A percentile compares a stretch with the other conserved stretches of the same genome.
phyloP scores from a whole-genome alignment of 2,329 filamentous ascomycete species.

The Fusarium succisae region DNA sequence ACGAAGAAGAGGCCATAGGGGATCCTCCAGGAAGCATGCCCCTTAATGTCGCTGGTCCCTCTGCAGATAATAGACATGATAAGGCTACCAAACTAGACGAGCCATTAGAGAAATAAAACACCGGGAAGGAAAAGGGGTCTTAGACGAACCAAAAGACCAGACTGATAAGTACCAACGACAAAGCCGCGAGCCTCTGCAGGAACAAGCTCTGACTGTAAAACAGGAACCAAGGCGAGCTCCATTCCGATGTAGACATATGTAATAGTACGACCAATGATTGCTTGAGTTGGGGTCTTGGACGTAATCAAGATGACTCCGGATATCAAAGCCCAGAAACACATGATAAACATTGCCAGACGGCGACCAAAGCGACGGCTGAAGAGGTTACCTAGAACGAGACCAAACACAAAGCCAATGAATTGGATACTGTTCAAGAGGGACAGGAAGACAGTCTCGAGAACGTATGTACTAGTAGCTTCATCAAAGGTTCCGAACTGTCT shows the following conservation, averaged over 20 bases:
- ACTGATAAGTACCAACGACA: slow-evolving; percentile 49
- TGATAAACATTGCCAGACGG: slow-evolving; percentile 45
- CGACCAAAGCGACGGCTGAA: slow-evolving; percentile 44
- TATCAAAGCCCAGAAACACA: slow-evolving; percentile 48
- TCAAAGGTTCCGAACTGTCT: slow-evolving; percentile 46
- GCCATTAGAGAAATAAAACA: background rate
- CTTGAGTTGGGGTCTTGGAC: slow-evolving; percentile 43
- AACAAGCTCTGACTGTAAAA: slow-evolving; percentile 48
- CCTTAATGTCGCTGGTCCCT: slow-evolving; percentile 42
- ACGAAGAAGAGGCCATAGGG: slow-evolving; percentile 49
- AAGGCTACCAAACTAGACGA: slow-evolving; percentile 26
- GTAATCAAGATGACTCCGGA: slow-evolving; percentile 47
- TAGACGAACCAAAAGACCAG: background rate
- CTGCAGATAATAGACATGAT: slow-evolving; percentile 41
- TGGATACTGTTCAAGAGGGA: slow-evolving; percentile 50
- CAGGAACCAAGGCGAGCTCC: slow-evolving; percentile 44
- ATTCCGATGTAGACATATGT: slow-evolving; percentile 46
- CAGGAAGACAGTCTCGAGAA: slow-evolving; percentile 44
- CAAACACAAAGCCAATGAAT: slow-evolving; percentile 47
- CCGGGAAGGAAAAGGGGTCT: background rate
- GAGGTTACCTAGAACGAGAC: slow-evolving; percentile 37
- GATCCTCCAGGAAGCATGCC: slow-evolving; percentile 47
- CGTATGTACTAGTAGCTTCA: slow-evolving; percentile 26
- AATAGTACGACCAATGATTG: slow-evolving; percentile 48
- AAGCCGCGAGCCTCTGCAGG: slow-evolving; percentile 43